These are phyloP conservation scores for Xerocomus nothofagi DNA, from an alignment of 1,284 basidiomycete species.

Conservation along the genomic window DNA sequence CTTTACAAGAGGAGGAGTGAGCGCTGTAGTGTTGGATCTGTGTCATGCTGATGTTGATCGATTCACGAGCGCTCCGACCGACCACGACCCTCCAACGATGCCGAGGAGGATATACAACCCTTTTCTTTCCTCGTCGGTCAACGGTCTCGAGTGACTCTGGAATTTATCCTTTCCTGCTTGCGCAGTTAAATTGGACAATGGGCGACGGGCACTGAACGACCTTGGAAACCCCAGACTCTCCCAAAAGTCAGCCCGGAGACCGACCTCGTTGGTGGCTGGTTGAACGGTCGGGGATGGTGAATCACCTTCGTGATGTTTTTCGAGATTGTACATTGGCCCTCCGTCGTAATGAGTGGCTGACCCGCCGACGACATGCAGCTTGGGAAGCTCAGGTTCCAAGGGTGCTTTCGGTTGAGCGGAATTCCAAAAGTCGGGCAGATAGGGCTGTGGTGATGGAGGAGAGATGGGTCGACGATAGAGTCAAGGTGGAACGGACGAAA, in stretches of 20 bases:
- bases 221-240: constrained; percentile 41
- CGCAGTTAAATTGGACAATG: constrained; percentile 10
- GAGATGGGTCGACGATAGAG: not conserved
- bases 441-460: constrained; percentile 51
- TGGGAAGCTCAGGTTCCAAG: constrained; percentile 45
- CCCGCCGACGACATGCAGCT: constrained; percentile 72
- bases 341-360: constrained; percentile 61
- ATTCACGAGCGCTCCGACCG: constrained; percentile 45
- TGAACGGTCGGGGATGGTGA: constrained; percentile 3
- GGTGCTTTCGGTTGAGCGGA: constrained; percentile 45
- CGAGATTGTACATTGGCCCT: constrained; percentile 64
- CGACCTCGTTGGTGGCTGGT: constrained; percentile 14
- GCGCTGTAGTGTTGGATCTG: constrained; percentile 12
- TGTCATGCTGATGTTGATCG: constrained; percentile 18
- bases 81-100: constrained; percentile 52
- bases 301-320: constrained; percentile 28
- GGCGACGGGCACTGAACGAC: constrained; percentile 23
- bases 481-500: constrained; percentile 11
- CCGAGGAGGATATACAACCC: constrained; percentile 57
- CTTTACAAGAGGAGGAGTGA: constrained; percentile 2
- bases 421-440: constrained; percentile 71
- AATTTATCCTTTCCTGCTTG: constrained; percentile 10
- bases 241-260: constrained; percentile 38
- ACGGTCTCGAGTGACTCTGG: constrained; percentile 35
- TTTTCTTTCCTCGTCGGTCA: constrained; percentile 51